phyloP scores from a whole-genome alignment of 805 yeast species.

The Lachancea waltii region DNA sequence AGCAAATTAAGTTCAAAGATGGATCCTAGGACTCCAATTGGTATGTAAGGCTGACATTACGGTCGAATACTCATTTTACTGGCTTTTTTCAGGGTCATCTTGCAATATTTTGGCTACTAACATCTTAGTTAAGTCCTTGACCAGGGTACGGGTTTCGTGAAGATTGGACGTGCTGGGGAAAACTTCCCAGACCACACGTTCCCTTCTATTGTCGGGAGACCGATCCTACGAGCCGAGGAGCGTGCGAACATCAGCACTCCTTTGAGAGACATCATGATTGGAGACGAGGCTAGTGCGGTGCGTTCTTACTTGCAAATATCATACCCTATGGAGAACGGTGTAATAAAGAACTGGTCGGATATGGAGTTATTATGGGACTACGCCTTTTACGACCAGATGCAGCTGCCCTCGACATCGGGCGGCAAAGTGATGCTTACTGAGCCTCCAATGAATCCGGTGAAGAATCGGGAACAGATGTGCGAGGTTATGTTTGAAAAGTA shows the following conservation, averaged over 20 bases:
- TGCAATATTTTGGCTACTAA: not conserved
- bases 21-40: conserved; percentile 33
- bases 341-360: conserved; percentile 96
- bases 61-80: no score
- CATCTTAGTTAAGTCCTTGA: conserved; percentile 57
- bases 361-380: conserved; percentile 99
- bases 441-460: conserved; percentile 96
- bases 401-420: conserved; percentile 66
- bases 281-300: conserved; percentile 87
- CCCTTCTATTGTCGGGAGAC: conserved; percentile 96
- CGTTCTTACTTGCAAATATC: conserved; percentile 85
- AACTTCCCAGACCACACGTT: conserved; percentile 96
- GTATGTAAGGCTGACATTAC: conserved; percentile 17
- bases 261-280: conserved; percentile 95
- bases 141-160: conserved; percentile 98
- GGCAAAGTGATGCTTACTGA: conserved; percentile 85
- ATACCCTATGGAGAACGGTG: conserved; percentile 99
- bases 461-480: conserved; percentile 88
- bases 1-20: conserved; percentile 11
- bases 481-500: conserved; percentile 92
- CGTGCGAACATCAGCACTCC: conserved; percentile 55
- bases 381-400: conserved; percentile 87
- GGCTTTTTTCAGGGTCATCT: no score
- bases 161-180: conserved; percentile 93
- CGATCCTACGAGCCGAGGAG: conserved; percentile 95